Percentiles rank a stretch among this genome's conserved stretches.
phyloP scores from a whole-genome alignment of 1,139 yeast species.

The Hyphopichia khmerensis region DNA sequence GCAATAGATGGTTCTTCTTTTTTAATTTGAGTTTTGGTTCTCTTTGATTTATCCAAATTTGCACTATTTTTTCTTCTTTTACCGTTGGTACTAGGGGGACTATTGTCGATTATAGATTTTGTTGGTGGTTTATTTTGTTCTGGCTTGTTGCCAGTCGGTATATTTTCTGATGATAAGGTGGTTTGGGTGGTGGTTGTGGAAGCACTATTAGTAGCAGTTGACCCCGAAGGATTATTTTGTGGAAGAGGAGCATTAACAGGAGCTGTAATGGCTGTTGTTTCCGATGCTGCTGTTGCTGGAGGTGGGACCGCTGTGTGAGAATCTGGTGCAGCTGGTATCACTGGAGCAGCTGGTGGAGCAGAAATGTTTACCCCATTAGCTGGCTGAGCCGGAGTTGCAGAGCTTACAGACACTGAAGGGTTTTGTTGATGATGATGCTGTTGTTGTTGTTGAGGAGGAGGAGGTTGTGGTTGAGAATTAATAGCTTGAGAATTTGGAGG shows the following conservation, averaged over 20 bases:
- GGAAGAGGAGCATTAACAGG: no score
- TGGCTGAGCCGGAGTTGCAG: not conserved
- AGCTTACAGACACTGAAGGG: no score
- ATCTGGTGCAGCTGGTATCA: not conserved
- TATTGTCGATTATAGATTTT: not conserved
- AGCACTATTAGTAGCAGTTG: no score
- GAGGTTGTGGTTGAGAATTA: constrained; percentile 14
- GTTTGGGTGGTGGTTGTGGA: no score
- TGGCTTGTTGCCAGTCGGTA: no score
- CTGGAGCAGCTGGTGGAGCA: not conserved
- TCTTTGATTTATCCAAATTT: constrained; percentile 5
- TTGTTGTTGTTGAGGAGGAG: constrained; percentile 2
- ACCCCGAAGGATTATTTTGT: no score
- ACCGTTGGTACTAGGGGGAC: not conserved
- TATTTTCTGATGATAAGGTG: no score
- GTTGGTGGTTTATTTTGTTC: no score
- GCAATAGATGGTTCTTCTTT: constrained; percentile 3
- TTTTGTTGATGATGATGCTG: constrained; percentile 4
- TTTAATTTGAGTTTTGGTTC: constrained; percentile 1
- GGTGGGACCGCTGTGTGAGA: no score
- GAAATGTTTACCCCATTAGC: no score
- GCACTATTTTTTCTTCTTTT: constrained; percentile 3
- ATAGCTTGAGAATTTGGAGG: constrained; percentile 9
- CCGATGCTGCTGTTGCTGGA: no score
- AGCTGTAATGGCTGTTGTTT: no score